Evolutionary conservation across 2,329 filamentous ascomycete species (phyloP).

Genomic region (Ceratocystis smalleyi): DNA sequence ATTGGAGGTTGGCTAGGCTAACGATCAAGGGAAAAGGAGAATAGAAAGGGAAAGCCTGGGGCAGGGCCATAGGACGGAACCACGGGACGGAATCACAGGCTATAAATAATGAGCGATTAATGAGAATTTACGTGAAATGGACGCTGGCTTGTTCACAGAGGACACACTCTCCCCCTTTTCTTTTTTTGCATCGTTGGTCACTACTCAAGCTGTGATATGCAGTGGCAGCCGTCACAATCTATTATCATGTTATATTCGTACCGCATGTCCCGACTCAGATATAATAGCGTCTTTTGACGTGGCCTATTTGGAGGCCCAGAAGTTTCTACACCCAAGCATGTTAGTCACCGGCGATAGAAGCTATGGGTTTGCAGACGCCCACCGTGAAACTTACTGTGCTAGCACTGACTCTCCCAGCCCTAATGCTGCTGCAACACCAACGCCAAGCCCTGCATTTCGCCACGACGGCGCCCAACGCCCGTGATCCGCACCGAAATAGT

Average conservation of each 20-base stretch:
- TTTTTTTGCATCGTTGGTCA: too few relatives aligned
- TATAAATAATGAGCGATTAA: too few relatives aligned
- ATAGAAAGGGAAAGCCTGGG: background rate
- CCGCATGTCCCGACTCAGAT: background rate
- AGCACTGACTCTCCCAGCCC: slow-evolving; percentile 10
- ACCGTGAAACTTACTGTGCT: slow-evolving; percentile 10
- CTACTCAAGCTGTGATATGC: too few relatives aligned
- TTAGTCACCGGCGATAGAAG: background rate
- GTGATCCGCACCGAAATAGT: slow-evolving; percentile 10
- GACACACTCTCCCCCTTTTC: too few relatives aligned
- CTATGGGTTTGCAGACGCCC: background rate
- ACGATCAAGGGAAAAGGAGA: background rate
- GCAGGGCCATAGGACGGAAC: background rate
- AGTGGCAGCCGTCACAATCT: background rate
- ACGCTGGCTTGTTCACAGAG: background rate
- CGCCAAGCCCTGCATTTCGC: slow-evolving; percentile 7
- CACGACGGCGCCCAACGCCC: slow-evolving; percentile 7
- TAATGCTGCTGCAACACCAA: slow-evolving; percentile 8
- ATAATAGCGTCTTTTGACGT: too few relatives aligned
- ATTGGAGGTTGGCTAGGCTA: background rate
- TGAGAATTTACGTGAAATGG: too few relatives aligned
- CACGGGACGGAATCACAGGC: background rate
- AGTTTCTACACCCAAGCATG: background rate
- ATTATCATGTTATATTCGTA: background rate
- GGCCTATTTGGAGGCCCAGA: background rate